Conservation (phyloP, 169 alveolate genomes). For the Cryptosporidium parvum region DNA sequence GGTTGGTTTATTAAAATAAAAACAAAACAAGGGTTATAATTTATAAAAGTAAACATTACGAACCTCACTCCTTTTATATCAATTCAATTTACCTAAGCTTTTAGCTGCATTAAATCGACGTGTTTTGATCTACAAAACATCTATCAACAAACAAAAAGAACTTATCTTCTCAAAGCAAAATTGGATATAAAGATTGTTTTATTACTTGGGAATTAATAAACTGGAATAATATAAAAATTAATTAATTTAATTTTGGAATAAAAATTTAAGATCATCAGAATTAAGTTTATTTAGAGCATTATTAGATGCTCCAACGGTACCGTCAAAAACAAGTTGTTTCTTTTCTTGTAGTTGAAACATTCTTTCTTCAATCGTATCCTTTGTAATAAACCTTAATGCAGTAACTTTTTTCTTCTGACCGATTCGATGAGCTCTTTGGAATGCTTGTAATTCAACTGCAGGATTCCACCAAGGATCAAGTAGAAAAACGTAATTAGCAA, state of each 20-base stretch:
- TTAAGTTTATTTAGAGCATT: conserved; percentile 86
- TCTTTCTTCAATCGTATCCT: conserved; percentile 96
- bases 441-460: conserved; percentile 98
- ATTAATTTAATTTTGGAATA: conserved; percentile 80
- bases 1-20: too few species aligned
- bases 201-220: neutral
- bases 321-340: conserved; percentile 92
- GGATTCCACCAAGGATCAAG: conserved; percentile 99
- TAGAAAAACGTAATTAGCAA: conserved; percentile 95
- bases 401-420: conserved; percentile 95
- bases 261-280: conserved; percentile 89
- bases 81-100: neutral
- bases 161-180: neutral
- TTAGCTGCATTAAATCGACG: neutral
- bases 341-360: conserved; percentile 92
- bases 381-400: conserved; percentile 93
- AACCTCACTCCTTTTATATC: neutral
- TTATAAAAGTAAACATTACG: too few species aligned
- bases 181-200: neutral
- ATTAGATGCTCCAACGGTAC: conserved; percentile 87
- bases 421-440: conserved; percentile 96
- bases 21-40: neutral
- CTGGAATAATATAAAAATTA: neutral
- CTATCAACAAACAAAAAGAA: neutral
- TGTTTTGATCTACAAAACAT: too few species aligned